These are phyloP conservation scores for Scopulariopsis brevicaulis DNA, from an alignment of 2,329 filamentous ascomycete species.

Conservation along the genomic window DNA sequence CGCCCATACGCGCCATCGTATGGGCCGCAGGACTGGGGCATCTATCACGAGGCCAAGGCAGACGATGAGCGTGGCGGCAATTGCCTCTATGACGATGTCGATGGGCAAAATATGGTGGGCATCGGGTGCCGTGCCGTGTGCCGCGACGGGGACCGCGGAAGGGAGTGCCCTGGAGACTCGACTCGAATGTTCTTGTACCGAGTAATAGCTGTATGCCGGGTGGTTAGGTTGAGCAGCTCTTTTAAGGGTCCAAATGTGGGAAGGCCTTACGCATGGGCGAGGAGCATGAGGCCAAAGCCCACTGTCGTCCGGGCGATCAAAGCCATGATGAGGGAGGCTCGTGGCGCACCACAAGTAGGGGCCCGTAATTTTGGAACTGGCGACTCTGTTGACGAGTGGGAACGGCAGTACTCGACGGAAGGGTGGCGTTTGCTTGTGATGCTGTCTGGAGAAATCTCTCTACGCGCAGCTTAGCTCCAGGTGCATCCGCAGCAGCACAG, in stretches of 20 bases:
- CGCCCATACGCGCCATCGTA: conserved; percentile 73
- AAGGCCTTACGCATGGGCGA: conserved; percentile 73
- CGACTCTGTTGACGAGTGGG: background rate
- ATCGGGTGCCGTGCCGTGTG: conserved; percentile 32
- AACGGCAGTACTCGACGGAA: background rate
- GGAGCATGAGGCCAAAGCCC: conserved; percentile 62
- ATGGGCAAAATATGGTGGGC: conserved; percentile 54
- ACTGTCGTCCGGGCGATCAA: conserved; percentile 39
- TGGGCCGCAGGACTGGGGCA: conserved; percentile 70
- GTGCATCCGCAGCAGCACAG: too few species aligned
- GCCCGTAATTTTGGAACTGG: background rate
- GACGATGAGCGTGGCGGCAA: conserved; percentile 70
- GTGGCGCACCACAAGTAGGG: background rate
- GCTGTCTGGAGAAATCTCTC: too few species aligned
- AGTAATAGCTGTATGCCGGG: conserved; percentile 64
- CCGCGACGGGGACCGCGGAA: conserved; percentile 28
- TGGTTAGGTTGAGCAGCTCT: background rate
- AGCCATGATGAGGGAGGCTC: background rate
- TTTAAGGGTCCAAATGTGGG: background rate
- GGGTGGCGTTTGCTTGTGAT: background rate
- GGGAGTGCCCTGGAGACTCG: conserved; percentile 39
- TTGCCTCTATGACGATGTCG: conserved; percentile 81
- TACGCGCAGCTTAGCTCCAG: too few species aligned
- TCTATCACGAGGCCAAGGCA: conserved; percentile 71
- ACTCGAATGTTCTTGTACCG: conserved; percentile 80